A percentile compares a stretch with the other conserved stretches of the same genome.
phyloP scores from a whole-genome alignment of 192 early-diverging fungal genomes.

The Rhizophagus sp. region DNA sequence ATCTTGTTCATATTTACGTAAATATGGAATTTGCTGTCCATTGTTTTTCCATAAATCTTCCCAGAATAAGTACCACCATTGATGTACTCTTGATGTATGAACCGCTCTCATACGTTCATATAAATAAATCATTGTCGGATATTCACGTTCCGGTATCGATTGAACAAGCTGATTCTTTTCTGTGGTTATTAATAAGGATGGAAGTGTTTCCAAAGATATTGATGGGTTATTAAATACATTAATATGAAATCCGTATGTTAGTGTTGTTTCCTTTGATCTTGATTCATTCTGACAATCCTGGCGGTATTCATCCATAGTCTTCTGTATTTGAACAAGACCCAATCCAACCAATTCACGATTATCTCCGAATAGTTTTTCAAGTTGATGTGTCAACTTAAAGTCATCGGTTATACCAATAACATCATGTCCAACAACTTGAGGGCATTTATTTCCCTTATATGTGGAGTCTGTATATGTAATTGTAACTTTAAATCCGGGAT shows the following conservation, averaged over 20 bases:
- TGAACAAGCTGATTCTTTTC: slow-evolving; percentile 40
- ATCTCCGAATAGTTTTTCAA: slow-evolving; percentile 55
- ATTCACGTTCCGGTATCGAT: slow-evolving; percentile 28
- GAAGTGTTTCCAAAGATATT: slow-evolving; percentile 36
- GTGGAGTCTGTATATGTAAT: slow-evolving; percentile 38
- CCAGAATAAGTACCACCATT: slow-evolving; percentile 71
- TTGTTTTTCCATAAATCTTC: slow-evolving; percentile 69
- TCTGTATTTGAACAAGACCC: slow-evolving; percentile 40
- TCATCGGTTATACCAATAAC: slow-evolving; percentile 52
- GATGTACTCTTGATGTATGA: slow-evolving; percentile 41
- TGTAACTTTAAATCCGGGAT: slow-evolving; percentile 58
- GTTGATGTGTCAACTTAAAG: slow-evolving; percentile 52
- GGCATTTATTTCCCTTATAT: not conserved
- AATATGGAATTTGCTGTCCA: slow-evolving; percentile 41
- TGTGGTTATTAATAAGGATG: slow-evolving; percentile 35
- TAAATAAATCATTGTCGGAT: slow-evolving; percentile 36
- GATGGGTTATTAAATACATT: slow-evolving; percentile 47
- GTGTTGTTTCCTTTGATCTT: slow-evolving; percentile 48
- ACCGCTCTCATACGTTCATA: slow-evolving; percentile 45
- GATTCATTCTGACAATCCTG: slow-evolving; percentile 50
- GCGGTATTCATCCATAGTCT: slow-evolving; percentile 47
- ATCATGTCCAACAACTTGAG: slow-evolving; percentile 34
- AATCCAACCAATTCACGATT: slow-evolving; percentile 55
- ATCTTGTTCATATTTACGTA: slow-evolving; percentile 45
- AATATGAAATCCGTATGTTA: slow-evolving; percentile 49